Evolutionary conservation across 2,329 filamentous ascomycete genomes (phyloP).

Genomic region (Mariannaea elegans): DNA sequence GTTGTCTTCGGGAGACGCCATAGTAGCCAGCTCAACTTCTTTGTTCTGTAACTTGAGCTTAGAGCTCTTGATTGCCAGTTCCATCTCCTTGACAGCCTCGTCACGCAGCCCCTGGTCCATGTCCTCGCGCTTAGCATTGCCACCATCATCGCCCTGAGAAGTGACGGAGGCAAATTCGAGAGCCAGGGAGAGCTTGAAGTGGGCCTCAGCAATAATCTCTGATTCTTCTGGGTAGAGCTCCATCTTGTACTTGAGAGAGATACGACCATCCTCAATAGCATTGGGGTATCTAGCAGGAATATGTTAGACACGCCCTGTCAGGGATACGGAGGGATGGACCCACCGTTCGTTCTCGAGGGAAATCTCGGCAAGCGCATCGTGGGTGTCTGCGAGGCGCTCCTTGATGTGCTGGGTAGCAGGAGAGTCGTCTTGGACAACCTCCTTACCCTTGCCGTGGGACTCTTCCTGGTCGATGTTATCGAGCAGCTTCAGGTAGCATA

Average conservation of each 20-base stretch:
- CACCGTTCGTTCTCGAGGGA: constrained; percentile 93
- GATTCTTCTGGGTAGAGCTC: constrained; percentile 82
- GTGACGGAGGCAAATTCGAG: constrained; percentile 91
- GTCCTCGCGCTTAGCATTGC: constrained; percentile 55
- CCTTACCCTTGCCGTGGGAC: constrained; percentile 54
- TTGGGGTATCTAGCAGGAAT: constrained; percentile 70
- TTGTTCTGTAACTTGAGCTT: constrained; percentile 75
- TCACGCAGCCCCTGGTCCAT: constrained; percentile 76
- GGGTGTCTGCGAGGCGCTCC: constrained; percentile 89
- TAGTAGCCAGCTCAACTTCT: constrained; percentile 70
- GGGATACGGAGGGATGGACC: constrained; percentile 20
- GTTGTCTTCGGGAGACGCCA: constrained; percentile 72
- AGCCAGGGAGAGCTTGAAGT: constrained; percentile 95
- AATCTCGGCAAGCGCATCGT: constrained; percentile 94
- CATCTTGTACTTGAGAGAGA: constrained; percentile 80
- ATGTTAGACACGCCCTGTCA: constrained; percentile 10
- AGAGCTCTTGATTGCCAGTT: constrained; percentile 77
- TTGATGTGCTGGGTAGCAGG: constrained; percentile 69
- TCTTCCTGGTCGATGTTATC: constrained; percentile 49
- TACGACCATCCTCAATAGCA: constrained; percentile 84
- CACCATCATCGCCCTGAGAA: constrained; percentile 59
- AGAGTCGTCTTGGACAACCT: constrained; percentile 51
- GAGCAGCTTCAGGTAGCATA: constrained; percentile 68
- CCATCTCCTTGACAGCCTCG: constrained; percentile 76
- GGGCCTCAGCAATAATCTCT: constrained; percentile 88